Evolutionary conservation across 257 asterid species (phyloP).

Genomic region (Scutellaria galericulata): DNA sequence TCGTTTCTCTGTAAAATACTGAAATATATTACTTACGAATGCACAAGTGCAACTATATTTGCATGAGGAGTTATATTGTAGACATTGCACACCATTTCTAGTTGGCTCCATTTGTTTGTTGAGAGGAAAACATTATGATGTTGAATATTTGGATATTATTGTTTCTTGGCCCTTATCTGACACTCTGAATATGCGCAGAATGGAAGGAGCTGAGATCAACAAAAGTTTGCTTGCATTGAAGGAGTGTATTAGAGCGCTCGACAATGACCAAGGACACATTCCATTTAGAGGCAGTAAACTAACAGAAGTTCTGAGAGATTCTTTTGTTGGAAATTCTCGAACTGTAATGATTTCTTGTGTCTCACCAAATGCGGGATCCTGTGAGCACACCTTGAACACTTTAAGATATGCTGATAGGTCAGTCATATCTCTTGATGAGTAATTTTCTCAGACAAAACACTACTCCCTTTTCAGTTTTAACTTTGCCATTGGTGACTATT

Average conservation of each 20-base stretch:
- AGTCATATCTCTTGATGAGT: constrained; percentile 13
- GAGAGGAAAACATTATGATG: neutral
- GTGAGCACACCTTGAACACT: constrained; percentile 95
- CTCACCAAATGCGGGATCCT: constrained; percentile 92
- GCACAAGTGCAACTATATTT: neutral
- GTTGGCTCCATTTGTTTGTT: neutral
- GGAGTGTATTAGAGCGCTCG: constrained; percentile 99
- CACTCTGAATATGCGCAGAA: constrained; percentile 55
- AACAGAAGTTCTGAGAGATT: constrained; percentile 93
- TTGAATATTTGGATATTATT: neutral
- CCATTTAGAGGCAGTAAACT: constrained; percentile 99
- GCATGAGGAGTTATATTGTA: constrained; percentile 22
- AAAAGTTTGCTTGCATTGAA: constrained; percentile 97
- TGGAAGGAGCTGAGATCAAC: constrained; percentile 99
- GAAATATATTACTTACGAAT: neutral
- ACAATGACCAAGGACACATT: constrained; percentile 95
- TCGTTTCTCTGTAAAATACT: neutral
- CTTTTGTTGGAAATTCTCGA: constrained; percentile 93
- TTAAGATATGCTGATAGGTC: constrained; percentile 98
- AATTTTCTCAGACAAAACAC: constrained; percentile 3
- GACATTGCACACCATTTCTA: constrained; percentile 20
- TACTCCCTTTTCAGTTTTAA: constrained; percentile 15
- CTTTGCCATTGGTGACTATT: constrained; percentile 22
- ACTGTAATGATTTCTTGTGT: constrained; percentile 96
- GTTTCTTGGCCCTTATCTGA: constrained; percentile 14